These are phyloP conservation scores for Tephrocybe sp. DNA, from an alignment of 768 basidiomycete genomes.

Conservation along the genomic window DNA sequence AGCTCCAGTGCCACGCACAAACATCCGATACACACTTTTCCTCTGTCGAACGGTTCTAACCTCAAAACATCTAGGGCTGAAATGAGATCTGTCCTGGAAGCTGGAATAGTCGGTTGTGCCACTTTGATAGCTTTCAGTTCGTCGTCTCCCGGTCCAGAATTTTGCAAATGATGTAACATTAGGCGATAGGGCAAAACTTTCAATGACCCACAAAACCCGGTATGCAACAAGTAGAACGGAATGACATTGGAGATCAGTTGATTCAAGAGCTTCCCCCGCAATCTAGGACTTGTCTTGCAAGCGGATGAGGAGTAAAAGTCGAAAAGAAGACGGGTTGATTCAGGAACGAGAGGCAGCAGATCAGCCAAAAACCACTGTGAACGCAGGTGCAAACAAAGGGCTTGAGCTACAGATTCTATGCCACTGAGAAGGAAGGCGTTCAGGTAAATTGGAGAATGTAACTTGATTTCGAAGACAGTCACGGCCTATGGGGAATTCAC, in stretches of 20 bases:
- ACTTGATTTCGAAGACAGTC: conserved; percentile 29
- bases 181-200: conserved; percentile 34
- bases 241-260: conserved; percentile 35
- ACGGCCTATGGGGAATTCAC: conserved; percentile 17
- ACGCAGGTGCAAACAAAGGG: conserved; percentile 40
- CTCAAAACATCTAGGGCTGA: conserved; percentile 38
- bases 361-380: conserved; percentile 51
- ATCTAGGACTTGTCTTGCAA: conserved; percentile 29
- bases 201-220: conserved; percentile 32
- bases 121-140: conserved; percentile 27
- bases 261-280: conserved; percentile 38
- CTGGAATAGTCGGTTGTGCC: conserved; percentile 17
- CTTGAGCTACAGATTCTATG: conserved; percentile 40
- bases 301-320: conserved; percentile 40
- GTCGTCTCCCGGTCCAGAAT: conserved; percentile 32
- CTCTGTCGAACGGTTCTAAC: conserved; percentile 34
- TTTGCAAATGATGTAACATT: conserved; percentile 43
- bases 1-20: conserved; percentile 2
- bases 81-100: conserved; percentile 29
- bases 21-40: conserved; percentile 19
- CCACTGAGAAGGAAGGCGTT: conserved; percentile 46
- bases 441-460: conserved; percentile 34
- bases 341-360: conserved; percentile 39
- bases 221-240: conserved; percentile 22
- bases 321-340: conserved; percentile 38